Conservation (phyloP, 2,329 filamentous ascomycete genomes). For the Nemania serpens region DNA sequence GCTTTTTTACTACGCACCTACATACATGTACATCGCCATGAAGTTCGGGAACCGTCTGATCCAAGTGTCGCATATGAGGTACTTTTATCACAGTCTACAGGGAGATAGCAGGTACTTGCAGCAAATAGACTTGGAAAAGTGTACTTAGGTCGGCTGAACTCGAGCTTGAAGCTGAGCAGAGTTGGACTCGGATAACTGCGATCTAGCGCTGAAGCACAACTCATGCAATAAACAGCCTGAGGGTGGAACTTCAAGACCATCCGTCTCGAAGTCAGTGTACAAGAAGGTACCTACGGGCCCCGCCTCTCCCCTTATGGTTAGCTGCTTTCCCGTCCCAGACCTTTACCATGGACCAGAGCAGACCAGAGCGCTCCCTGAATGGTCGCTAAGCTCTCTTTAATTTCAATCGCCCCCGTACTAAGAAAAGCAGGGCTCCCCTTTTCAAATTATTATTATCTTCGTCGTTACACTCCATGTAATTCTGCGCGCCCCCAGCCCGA, state of each 20-base stretch:
- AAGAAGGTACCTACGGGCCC: background rate
- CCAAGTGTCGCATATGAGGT: too few species aligned
- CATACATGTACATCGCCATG: too few species aligned
- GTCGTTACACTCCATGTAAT: slow-evolving; percentile 29
- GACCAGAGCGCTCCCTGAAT: slow-evolving; percentile 33
- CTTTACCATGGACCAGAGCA: slow-evolving; percentile 13
- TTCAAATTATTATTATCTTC: slow-evolving; percentile 40
- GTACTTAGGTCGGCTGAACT: too few species aligned
- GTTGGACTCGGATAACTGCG: too few species aligned
- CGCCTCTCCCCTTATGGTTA: slow-evolving; percentile 10
- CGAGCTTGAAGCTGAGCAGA: too few species aligned
- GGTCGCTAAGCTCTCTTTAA: slow-evolving; percentile 35
- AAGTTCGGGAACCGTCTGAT: too few species aligned
- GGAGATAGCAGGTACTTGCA: too few species aligned
- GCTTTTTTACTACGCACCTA: too few species aligned
- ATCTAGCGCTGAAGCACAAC: background rate
- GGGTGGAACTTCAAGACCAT: background rate
- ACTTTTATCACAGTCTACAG: too few species aligned
- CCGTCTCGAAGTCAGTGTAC: background rate
- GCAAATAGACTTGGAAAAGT: too few species aligned
- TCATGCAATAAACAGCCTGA: background rate
- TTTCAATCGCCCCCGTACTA: slow-evolving; percentile 37
- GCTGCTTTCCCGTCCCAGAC: slow-evolving; percentile 28
- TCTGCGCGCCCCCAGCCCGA: slow-evolving; percentile 26
- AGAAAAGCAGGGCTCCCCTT: slow-evolving; percentile 43